These are phyloP conservation scores for Forsythia viridissima DNA, from an alignment of 257 asterid genomes.

Conservation along the genomic window DNA sequence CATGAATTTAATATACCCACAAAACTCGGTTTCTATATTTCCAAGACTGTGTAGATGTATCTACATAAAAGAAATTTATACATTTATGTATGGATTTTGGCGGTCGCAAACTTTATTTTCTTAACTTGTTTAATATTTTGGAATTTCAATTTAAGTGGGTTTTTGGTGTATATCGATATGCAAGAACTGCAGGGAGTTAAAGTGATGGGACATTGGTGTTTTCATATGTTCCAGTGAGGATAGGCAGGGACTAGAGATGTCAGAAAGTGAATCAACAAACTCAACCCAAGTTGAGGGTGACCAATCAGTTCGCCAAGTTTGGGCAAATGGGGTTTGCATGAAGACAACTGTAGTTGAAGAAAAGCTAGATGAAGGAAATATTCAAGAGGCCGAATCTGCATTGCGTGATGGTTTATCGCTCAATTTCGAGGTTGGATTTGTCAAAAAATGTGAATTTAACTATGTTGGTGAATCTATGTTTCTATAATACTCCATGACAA, in stretches of 20 bases:
- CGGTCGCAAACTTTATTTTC: not conserved
- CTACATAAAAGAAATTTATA: not conserved
- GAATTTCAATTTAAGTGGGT: constrained; percentile 13
- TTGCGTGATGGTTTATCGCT: constrained; percentile 90
- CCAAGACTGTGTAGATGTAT: not conserved
- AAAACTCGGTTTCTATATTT: not conserved
- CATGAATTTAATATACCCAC: not conserved
- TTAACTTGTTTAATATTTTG: not conserved
- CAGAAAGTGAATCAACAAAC: constrained; percentile 63
- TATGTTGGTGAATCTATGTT: not conserved
- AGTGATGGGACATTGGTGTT: constrained; percentile 38
- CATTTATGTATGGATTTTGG: not conserved
- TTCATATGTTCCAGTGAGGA: constrained; percentile 34
- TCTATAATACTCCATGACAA: not conserved
- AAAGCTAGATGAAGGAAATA: constrained; percentile 91
- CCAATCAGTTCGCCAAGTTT: constrained; percentile 60
- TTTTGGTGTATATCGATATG: constrained; percentile 8
- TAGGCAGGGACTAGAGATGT: constrained; percentile 51
- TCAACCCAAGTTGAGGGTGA: constrained; percentile 43
- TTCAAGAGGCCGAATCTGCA: constrained; percentile 98
- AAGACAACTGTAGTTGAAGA: constrained; percentile 70
- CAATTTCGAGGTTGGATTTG: constrained; percentile 77
- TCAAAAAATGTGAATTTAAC: not conserved
- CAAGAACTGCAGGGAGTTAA: constrained; percentile 26
- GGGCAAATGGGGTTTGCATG: constrained; percentile 83